A percentile compares a stretch with the other conserved stretches of the same genome.
Evolutionary conservation across 75 land plant species (phyloP).

Genomic region (Sequoiadendron giganteum): DNA sequence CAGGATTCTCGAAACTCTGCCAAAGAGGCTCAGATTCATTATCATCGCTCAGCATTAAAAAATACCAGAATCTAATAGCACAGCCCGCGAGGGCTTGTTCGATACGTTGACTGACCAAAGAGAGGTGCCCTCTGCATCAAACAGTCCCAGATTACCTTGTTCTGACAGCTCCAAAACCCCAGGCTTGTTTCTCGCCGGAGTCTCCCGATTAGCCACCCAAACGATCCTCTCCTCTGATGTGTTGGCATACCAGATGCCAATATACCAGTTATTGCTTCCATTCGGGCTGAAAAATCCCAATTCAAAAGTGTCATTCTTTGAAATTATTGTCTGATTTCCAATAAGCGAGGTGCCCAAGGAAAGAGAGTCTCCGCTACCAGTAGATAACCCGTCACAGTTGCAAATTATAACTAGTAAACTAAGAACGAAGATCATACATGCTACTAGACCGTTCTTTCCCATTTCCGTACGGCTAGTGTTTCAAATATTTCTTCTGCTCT

Average conservation of each 20-base stretch:
- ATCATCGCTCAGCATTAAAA: not conserved
- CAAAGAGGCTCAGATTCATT: slow-evolving; percentile 18
- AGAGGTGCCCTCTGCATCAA: not conserved
- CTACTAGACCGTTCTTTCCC: no score
- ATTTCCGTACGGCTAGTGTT: no score
- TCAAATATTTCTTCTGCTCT: no score
- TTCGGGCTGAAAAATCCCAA: slow-evolving; percentile 10
- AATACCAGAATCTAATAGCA: slow-evolving; percentile 7
- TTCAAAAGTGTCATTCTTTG: slow-evolving; percentile 34
- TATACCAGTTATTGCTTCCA: slow-evolving; percentile 27
- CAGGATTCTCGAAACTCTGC: slow-evolving; percentile 68
- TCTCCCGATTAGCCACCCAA: slow-evolving; percentile 64
- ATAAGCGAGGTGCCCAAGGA: not conserved
- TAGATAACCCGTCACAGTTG: no score
- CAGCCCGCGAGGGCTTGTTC: not conserved
- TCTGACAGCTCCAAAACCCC: slow-evolving; percentile 9
- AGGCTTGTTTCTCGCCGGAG: slow-evolving; percentile 19
- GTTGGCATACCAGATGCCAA: slow-evolving; percentile 49
- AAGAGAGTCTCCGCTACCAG: not conserved
- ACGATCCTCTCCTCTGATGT: slow-evolving; percentile 7
- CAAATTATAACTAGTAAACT: no score
- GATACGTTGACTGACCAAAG: slow-evolving; percentile 11
- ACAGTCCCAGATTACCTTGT: slow-evolving; percentile 19
- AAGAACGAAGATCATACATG: no score
- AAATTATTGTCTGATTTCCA: slow-evolving; percentile 20